Conservation (phyloP, 768 basidiomycete genomes). For the Lactarius vividus region DNA sequence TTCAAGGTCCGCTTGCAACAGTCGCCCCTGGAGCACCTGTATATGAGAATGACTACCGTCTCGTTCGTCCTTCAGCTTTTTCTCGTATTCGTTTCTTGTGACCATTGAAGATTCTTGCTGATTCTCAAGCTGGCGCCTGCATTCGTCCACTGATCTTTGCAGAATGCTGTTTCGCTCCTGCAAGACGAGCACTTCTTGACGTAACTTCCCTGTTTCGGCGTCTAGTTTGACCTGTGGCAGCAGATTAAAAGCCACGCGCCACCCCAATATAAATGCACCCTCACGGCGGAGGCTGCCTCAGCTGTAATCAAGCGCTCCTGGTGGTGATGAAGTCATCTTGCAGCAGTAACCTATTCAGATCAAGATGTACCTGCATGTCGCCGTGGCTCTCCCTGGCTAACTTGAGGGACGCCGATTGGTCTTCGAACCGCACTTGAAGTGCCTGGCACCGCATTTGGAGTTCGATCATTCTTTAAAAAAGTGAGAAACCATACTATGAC, state of each 20-base stretch:
- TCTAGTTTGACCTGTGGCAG: slow-evolving; percentile 33
- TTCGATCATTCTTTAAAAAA: slow-evolving; percentile 20
- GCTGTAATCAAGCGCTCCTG: slow-evolving; percentile 41
- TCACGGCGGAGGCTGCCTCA: slow-evolving; percentile 40
- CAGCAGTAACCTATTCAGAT: neutral
- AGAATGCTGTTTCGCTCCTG: slow-evolving; percentile 41
- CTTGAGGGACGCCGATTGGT: slow-evolving; percentile 51
- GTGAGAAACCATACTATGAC: neutral
- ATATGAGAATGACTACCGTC: slow-evolving; percentile 20
- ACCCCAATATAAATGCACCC: slow-evolving; percentile 24
- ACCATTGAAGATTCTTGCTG: slow-evolving; percentile 20
- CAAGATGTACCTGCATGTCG: slow-evolving; percentile 46
- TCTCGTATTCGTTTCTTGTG: slow-evolving; percentile 21
- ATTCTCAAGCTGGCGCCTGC: slow-evolving; percentile 17
- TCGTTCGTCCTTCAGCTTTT: slow-evolving; percentile 20
- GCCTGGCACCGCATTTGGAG: slow-evolving; percentile 35
- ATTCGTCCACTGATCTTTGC: slow-evolving; percentile 29
- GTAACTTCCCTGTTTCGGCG: slow-evolving; percentile 36
- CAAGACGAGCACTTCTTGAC: slow-evolving; percentile 41
- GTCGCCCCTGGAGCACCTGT: slow-evolving; percentile 22
- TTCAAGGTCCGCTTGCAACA: slow-evolving; percentile 25
- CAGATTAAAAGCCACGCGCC: neutral
- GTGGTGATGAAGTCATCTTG: neutral
- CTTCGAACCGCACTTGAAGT: slow-evolving; percentile 59
- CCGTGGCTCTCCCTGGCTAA: slow-evolving; percentile 54